A percentile compares a stretch with the other conserved stretches of the same genome.
These are phyloP conservation scores for Pseudocercospora fijiensis DNA, from an alignment of 2,329 filamentous ascomycete genomes.

Conservation along the genomic window DNA sequence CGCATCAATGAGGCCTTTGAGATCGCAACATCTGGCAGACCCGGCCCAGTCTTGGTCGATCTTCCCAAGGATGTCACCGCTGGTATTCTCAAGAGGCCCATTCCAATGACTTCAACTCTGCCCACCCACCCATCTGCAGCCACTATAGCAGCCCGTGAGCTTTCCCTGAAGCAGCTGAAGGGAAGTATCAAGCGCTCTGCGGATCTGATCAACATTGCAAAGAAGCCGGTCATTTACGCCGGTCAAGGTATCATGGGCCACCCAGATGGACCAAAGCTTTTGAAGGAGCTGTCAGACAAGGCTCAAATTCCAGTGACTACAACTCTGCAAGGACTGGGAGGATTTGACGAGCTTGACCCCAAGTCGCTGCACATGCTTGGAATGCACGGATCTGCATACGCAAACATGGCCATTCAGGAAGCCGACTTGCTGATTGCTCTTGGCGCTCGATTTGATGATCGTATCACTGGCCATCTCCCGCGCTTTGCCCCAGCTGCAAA, in stretches of 20 bases:
- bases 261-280: conserved; percentile 72
- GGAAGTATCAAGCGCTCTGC: conserved; percentile 74
- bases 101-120: conserved; percentile 71
- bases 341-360: conserved; percentile 86
- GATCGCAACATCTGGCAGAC: conserved; percentile 90
- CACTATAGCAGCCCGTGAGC: conserved; percentile 72
- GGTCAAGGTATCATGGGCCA: conserved; percentile 83
- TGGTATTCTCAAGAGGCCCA: conserved; percentile 75
- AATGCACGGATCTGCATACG: conserved; percentile 96
- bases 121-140: conserved; percentile 84
- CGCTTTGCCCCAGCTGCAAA: conserved; percentile 91
- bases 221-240: conserved; percentile 94
- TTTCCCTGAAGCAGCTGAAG: conserved; percentile 70
- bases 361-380: conserved; percentile 98
- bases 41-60: conserved; percentile 92
- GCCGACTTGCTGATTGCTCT: conserved; percentile 94
- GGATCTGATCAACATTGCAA: conserved; percentile 77
- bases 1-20: conserved; percentile 98
- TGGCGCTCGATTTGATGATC: conserved; percentile 92
- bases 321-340: conserved; percentile 89
- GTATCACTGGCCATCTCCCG: conserved; percentile 75
- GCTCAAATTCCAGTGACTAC: conserved; percentile 91
- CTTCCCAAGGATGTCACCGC: conserved; percentile 95
- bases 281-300: conserved; percentile 88
- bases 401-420: conserved; percentile 97